phyloP scores from a whole-genome alignment of 2,329 filamentous ascomycete genomes.

The Exophiala dermatitidis region DNA sequence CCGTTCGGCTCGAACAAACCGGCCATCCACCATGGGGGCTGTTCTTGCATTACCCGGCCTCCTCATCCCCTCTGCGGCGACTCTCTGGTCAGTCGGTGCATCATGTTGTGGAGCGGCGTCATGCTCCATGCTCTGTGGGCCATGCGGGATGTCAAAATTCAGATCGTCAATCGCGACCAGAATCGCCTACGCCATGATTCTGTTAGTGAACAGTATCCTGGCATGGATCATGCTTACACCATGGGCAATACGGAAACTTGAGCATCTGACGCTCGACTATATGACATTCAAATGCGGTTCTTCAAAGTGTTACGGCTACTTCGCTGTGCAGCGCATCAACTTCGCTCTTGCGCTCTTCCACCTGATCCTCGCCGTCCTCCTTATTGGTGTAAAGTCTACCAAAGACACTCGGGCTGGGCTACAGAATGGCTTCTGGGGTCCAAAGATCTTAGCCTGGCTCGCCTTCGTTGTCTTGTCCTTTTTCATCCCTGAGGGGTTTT shows the following conservation, averaged over 20 bases:
- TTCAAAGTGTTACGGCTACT: conserved; percentile 79
- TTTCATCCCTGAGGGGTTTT: conserved; percentile 90
- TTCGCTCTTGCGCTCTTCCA: conserved; percentile 95
- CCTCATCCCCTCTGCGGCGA: conserved; percentile 76
- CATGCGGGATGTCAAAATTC: conserved; percentile 96
- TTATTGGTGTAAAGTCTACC: conserved; percentile 79
- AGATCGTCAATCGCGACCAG: conserved; percentile 95
- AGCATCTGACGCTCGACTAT: conserved; percentile 87
- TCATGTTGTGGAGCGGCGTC: conserved; percentile 96
- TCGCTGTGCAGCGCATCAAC: conserved; percentile 95
- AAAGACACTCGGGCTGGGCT: conserved; percentile 80
- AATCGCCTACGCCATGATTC: conserved; percentile 90
- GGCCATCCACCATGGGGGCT: conserved; percentile 64
- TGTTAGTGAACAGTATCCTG: conserved; percentile 91
- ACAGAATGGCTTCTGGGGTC: conserved; percentile 99
- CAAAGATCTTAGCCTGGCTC: conserved; percentile 87
- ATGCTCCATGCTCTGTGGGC: conserved; percentile 89
- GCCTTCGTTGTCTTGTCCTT: conserved; percentile 83
- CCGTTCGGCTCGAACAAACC: neutral
- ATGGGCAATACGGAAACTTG: conserved; percentile 93
- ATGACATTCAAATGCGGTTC: conserved; percentile 90
- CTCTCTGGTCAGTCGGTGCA: conserved; percentile 71
- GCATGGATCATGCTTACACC: conserved; percentile 99
- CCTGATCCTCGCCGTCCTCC: conserved; percentile 70
- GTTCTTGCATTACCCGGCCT: conserved; percentile 82